Evolutionary conservation across 352 stramenopile genomes (phyloP).

Genomic region (Phytophthora brassicae): DNA sequence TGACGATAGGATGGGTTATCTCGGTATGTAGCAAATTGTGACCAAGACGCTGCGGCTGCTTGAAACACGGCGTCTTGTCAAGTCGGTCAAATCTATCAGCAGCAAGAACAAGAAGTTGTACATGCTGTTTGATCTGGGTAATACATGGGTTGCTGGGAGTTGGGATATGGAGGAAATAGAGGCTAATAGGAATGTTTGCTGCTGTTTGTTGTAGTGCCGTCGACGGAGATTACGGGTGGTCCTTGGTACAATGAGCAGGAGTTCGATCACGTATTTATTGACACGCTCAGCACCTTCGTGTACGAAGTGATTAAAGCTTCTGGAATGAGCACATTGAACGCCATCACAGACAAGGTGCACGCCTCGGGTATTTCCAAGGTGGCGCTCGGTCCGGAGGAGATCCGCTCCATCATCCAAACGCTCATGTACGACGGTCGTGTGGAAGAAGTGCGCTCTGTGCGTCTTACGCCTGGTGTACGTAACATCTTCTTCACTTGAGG

Average conservation of each 20-base stretch:
- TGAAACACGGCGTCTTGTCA: conserved; percentile 96
- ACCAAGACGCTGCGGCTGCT: conserved; percentile 98
- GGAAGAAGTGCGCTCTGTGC: conserved; percentile 86
- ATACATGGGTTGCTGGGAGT: background rate
- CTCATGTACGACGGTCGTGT: conserved; percentile 92
- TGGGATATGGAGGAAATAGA: background rate
- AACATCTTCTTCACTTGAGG: background rate
- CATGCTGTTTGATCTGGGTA: conserved; percentile 95
- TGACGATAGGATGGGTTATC: conserved; percentile 10
- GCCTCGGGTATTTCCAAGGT: conserved; percentile 91
- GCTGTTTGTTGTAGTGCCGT: conserved; percentile 72
- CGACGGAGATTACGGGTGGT: conserved; percentile 98
- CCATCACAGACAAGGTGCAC: conserved; percentile 89
- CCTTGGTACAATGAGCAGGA: conserved; percentile 99
- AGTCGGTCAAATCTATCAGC: conserved; percentile 98
- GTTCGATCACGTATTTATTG: conserved; percentile 99
- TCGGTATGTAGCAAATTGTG: conserved; percentile 87
- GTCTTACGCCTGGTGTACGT: conserved; percentile 75
- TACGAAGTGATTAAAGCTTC: conserved; percentile 89
- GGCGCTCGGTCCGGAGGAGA: conserved; percentile 88
- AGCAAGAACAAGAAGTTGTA: conserved; percentile 99
- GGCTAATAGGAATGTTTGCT: background rate
- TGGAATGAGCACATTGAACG: conserved; percentile 85
- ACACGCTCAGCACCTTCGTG: conserved; percentile 95
- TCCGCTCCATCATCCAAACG: conserved; percentile 91